Base-by-base conservation (phyloP, 2,329 filamentous ascomycete species). In the Pyrenochaeta sp. region DNA sequence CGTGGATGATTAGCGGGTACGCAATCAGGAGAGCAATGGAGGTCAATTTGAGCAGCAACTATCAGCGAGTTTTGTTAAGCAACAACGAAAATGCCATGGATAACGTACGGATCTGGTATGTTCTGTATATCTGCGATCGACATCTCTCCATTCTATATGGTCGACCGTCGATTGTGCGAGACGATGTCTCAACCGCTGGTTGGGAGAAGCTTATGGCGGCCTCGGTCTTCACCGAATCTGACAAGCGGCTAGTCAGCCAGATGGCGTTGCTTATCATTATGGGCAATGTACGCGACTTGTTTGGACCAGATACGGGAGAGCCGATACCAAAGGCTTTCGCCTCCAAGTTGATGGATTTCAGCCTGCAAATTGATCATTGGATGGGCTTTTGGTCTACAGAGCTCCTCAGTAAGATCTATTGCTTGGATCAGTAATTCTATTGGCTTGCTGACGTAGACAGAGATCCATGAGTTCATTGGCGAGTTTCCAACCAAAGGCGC, bases 81-180 rank as follows among this genome's bases (percentile, higher is more conserved):
- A 68, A 73, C 18, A 75, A 71, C 11, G 74, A 78, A 11, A 79
- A 83, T 37, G 78, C 78, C 0, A 77, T 79, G 50, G 83, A 87
- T 51, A 80, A 81, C 31, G 79, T 85, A 3, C 78, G 86, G 17
- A 71, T 88, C 11, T 88, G 85, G 85, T 88, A 87, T 67, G 47
- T 68, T 7, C 42, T 70, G 0, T 89, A 88, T 61, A 84, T 87
- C 1, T 88, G 85, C 63, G 86, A 89, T 62, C 86, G 87, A 56
- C 86, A 89, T 67, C 84, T 88, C 23, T 85, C 84, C 15, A 87
- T 86, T 18, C 74, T 86, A 0, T 87, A 88, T 48, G 84, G 84
- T 2, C 77, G 86, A 2, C 83, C 83, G 1, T 82, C 84, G 0
- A 81, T 86, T 7, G 82, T 87, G 0, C 82, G 83, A 23, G 85